Evolutionary conservation across 2,329 filamentous ascomycete genomes (phyloP), one percentile per base, ranked within the genome.

Genomic region (Helminthosporium solani): DNA sequence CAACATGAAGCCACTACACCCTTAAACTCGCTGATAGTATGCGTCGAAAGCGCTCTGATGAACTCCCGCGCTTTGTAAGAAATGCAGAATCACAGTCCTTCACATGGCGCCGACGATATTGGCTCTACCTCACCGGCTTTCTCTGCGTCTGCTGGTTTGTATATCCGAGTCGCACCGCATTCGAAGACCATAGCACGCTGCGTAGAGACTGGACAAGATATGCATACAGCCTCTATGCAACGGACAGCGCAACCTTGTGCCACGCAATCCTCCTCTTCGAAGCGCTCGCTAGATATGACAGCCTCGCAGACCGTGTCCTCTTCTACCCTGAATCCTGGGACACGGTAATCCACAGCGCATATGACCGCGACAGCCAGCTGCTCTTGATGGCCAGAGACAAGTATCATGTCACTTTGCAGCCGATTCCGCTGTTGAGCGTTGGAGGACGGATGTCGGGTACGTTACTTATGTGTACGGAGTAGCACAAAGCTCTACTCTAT

Each of bases 371-470:
- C 25, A 75, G 74, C 46, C 74, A 77, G 50, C 59, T 82, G 48
- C 61, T 82, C 12, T 56, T 72, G 5, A 50, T 77, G 54, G 80
- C 79, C 18, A 68, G 70, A 50, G 70, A 76, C 42, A 60, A 68
- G 16, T 81, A 79, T 62, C 71, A 75, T 7, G 78, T 76, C 27
- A 72, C 76, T 44, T 59, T 81, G 34, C 64, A 75, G 40, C 77
- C 78, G 11, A 69, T 78, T 33, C 60, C 72, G 42, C 65, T 77
- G 6, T 66, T 70, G 44, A 61, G 46, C 30, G 66, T 70, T 35
- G 64, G 70, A 44, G 54, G 61, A 40, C 60, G 63, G 42, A 63
- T 59, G 33, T 52, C 56, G 56, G 61, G 67, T 67, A 64, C 40
- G 58, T 38, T 23, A 3, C n/a, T 36, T 37, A 46, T 20, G 25